A percentile compares a stretch with the other conserved stretches of the same genome.
These are phyloP conservation scores for Ustilago vetiveriae DNA, from an alignment of 1,284 basidiomycete species.

Conservation along the genomic window DNA sequence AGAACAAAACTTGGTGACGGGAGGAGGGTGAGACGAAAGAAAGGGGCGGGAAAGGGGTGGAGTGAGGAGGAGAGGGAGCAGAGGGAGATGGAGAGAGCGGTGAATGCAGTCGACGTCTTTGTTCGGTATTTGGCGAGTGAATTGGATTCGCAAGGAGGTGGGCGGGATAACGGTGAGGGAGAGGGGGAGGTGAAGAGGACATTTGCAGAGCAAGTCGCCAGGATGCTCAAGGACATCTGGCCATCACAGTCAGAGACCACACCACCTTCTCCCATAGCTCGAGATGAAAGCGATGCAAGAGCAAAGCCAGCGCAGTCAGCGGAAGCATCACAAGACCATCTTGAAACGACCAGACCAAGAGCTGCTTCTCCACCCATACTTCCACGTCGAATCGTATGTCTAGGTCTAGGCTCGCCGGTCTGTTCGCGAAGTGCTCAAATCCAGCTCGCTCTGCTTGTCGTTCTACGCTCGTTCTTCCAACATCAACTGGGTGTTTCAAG, in stretches of 20 bases:
- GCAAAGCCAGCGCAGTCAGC: too few relatives aligned
- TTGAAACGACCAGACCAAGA: neutral
- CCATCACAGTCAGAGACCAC: too few relatives aligned
- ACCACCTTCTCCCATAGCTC: too few relatives aligned
- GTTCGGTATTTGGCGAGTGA: slow-evolving; percentile 5
- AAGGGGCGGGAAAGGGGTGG: too few relatives aligned
- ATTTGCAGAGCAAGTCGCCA: slow-evolving; percentile 1
- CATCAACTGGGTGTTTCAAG: too few relatives aligned
- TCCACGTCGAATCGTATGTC: slow-evolving; percentile 17
- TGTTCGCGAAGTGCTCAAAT: slow-evolving; percentile 24
- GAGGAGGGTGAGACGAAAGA: neutral
- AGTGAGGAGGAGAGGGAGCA: neutral
- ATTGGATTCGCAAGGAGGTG: neutral
- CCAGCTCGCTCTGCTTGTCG: slow-evolving; percentile 33
- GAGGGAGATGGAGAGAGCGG: neutral
- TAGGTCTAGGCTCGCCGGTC: slow-evolving; percentile 25
- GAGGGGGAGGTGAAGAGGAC: neutral
- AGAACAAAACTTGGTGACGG: neutral
- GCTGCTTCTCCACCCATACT: neutral
- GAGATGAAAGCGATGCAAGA: too few relatives aligned
- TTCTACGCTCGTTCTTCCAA: slow-evolving; percentile 3
- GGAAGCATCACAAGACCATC: too few relatives aligned
- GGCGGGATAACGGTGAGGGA: neutral
- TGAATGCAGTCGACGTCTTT: slow-evolving; percentile 7
- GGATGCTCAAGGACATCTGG: too few relatives aligned